These are phyloP conservation scores for Cyclotella cryptica DNA, from an alignment of 108 stramenopile genomes.

Conservation along the genomic window DNA sequence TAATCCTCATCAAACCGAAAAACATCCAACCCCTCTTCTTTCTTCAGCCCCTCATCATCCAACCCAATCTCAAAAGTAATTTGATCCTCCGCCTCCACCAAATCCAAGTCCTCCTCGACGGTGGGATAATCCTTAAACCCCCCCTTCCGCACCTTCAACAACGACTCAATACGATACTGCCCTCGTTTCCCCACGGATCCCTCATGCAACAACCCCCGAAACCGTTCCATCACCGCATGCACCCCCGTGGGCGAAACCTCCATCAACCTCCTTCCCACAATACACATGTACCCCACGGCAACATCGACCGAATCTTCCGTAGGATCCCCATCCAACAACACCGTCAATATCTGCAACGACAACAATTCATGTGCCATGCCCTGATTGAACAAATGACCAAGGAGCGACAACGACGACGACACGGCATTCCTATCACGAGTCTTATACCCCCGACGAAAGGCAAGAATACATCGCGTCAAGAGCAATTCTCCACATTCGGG, in stretches of 20 bases:
- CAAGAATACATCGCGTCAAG: slow-evolving; percentile 82
- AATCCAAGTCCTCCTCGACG: slow-evolving; percentile 88
- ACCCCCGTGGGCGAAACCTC: slow-evolving; percentile 94
- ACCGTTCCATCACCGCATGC: slow-evolving; percentile 94
- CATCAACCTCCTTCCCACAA: slow-evolving; percentile 83
- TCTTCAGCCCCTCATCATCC: slow-evolving; percentile 92
- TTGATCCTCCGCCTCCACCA: slow-evolving; percentile 98
- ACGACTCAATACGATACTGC: slow-evolving; percentile 92
- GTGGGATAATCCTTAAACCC: slow-evolving; percentile 89
- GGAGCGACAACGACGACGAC: slow-evolving; percentile 86
- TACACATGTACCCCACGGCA: slow-evolving; percentile 91
- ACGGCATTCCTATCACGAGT: slow-evolving; percentile 89
- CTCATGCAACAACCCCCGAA: slow-evolving; percentile 95
- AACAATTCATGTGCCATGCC: slow-evolving; percentile 96
- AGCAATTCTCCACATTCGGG: slow-evolving; percentile 97
- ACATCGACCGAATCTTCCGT: slow-evolving; percentile 98
- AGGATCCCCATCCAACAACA: slow-evolving; percentile 93
- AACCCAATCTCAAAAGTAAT: slow-evolving; percentile 96
- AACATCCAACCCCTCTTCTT: slow-evolving; percentile 88
- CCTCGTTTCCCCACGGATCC: slow-evolving; percentile 88
- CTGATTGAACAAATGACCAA: slow-evolving; percentile 98
- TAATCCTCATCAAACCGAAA: slow-evolving; percentile 84
- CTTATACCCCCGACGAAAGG: slow-evolving; percentile 90
- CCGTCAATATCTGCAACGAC: slow-evolving; percentile 93
- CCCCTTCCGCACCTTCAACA: slow-evolving; percentile 87